Evolutionary conservation across 768 basidiomycete genomes (phyloP).

Genomic region (Lentinula boryana): DNA sequence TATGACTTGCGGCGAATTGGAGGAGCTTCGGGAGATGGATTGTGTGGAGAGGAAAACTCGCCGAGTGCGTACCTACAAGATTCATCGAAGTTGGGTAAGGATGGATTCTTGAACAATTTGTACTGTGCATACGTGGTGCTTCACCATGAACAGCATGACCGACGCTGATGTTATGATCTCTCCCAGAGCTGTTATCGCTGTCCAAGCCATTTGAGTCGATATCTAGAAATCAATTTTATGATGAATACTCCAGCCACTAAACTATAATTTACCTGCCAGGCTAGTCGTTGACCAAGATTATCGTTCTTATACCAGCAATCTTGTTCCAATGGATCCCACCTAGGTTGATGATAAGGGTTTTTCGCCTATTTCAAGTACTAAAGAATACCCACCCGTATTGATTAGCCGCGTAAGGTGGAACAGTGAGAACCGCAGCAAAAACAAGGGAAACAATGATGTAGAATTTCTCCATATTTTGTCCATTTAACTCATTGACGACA

Average conservation of each 20-base stretch:
- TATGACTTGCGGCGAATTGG: not conserved
- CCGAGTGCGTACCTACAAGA: not conserved
- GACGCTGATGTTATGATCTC: slow-evolving; percentile 7
- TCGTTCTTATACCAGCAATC: slow-evolving; percentile 18
- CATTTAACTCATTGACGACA: slow-evolving; percentile 12
- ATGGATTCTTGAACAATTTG: not conserved
- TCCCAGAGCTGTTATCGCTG: slow-evolving; percentile 10
- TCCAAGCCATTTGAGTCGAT: slow-evolving; percentile 14
- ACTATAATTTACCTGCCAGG: slow-evolving; percentile 12
- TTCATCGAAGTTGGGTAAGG: not conserved
- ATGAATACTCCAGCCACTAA: not conserved
- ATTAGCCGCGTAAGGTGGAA: slow-evolving; percentile 16
- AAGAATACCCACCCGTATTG: slow-evolving; percentile 15
- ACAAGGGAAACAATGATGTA: slow-evolving; percentile 12
- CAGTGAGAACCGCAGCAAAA: slow-evolving; percentile 8
- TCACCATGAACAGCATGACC: slow-evolving; percentile 11
- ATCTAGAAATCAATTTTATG: slow-evolving; percentile 6
- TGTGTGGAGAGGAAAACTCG: slow-evolving; percentile 1
- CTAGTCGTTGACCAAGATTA: slow-evolving; percentile 10
- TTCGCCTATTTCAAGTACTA: not conserved
- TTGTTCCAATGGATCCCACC: slow-evolving; percentile 16
- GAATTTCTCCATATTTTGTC: slow-evolving; percentile 14
- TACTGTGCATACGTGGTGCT: slow-evolving; percentile 15
- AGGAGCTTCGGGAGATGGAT: not conserved
- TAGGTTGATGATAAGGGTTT: not conserved